Conservation (phyloP, 306 rosid species). For the Corylus heterophylla region DNA sequence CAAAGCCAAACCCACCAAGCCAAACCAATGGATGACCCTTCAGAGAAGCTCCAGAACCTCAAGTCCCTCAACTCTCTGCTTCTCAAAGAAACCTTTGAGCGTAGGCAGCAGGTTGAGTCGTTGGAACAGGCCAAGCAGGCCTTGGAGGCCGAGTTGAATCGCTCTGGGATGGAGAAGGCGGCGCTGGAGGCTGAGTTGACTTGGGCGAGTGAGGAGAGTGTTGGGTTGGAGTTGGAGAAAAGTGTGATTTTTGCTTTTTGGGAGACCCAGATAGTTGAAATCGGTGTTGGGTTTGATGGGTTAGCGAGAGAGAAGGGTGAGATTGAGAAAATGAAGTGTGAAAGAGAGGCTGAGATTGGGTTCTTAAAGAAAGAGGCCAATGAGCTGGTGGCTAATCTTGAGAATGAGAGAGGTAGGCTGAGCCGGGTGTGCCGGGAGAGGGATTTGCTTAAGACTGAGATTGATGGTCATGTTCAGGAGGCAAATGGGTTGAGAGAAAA, state of each 20-base stretch:
- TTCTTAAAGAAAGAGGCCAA: constrained; percentile 28
- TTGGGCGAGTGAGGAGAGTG: constrained; percentile 14
- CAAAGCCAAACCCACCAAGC: constrained; percentile 4
- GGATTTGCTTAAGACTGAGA: constrained; percentile 36
- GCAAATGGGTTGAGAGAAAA: constrained; percentile 35
- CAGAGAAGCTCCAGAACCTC: constrained; percentile 55
- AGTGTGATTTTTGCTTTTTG: constrained; percentile 36
- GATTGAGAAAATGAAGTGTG: constrained; percentile 29
- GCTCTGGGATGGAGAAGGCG: constrained; percentile 29
- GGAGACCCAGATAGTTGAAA: constrained; percentile 38
- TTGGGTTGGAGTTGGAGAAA: constrained; percentile 44
- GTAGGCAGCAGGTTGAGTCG: constrained; percentile 49
- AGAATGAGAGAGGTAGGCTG: constrained; percentile 34
- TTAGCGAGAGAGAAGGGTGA: constrained; percentile 36
- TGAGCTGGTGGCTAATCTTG: constrained; percentile 28
- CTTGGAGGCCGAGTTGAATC: constrained; percentile 34
- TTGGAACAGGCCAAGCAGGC: constrained; percentile 32
- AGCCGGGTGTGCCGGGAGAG: constrained; percentile 41
- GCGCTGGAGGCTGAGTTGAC: constrained; percentile 31
- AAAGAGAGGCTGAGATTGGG: constrained; percentile 39
- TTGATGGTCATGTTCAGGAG: constrained; percentile 26
- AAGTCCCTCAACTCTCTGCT: constrained; percentile 65
- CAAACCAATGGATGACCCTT: constrained; percentile 39
- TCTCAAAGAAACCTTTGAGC: constrained; percentile 53
- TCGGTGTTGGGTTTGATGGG: constrained; percentile 24